Conservation (phyloP, 495 filamentous ascomycete genomes). For the Xylaria longipes region DNA sequence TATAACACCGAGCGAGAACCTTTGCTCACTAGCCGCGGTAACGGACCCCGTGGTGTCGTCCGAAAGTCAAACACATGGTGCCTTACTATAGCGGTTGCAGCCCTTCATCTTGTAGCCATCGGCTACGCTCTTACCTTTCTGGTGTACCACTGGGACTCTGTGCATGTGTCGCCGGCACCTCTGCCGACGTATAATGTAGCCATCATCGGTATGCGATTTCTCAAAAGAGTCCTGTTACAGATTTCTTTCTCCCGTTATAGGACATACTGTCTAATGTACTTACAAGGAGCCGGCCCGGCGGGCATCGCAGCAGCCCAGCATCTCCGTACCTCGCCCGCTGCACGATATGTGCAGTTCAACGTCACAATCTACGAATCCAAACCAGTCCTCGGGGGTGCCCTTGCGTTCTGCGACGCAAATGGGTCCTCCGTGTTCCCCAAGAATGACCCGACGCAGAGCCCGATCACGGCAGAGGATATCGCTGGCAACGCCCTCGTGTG, state of each 20-base stretch:
- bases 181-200: conserved; percentile 31
- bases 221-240: neutral
- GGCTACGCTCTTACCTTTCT: neutral
- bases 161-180: neutral
- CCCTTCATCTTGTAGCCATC: neutral
- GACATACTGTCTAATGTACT: neutral
- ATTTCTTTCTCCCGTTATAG: neutral
- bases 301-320: conserved; percentile 39
- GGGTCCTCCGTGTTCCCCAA: conserved; percentile 30
- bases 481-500: conserved; percentile 34
- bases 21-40: neutral
- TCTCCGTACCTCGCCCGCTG: conserved; percentile 16
- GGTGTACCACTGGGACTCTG: neutral
- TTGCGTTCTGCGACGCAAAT: conserved; percentile 31
- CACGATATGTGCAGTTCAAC: conserved; percentile 26
- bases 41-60: neutral
- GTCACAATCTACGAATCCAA: conserved; percentile 37
- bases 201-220: conserved; percentile 30
- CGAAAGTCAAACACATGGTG: neutral
- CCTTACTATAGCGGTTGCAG: neutral
- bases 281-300: conserved; percentile 36
- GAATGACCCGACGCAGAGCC: conserved; percentile 29
- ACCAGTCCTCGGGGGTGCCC: conserved; percentile 35
- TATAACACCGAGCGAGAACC: neutral
- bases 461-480: conserved; percentile 38